A percentile compares a stretch with the other conserved stretches of the same genome.
These are phyloP conservation scores for Corylus americana DNA, from an alignment of 306 rosid genomes.

Conservation along the genomic window DNA sequence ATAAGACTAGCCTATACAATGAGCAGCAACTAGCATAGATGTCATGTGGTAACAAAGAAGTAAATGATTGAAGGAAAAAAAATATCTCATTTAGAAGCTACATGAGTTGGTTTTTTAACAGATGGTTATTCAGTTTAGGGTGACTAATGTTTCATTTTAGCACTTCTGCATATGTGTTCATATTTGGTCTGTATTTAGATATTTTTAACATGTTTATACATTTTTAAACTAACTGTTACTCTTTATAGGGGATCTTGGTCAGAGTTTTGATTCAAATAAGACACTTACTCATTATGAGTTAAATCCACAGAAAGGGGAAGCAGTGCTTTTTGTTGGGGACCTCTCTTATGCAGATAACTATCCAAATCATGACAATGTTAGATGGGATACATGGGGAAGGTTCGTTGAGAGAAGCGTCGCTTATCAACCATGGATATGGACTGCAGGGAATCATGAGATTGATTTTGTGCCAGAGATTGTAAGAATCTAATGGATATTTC, in stretches of 20 bases:
- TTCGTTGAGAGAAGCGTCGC: constrained; percentile 79
- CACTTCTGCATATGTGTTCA: neutral
- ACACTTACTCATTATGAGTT: constrained; percentile 76
- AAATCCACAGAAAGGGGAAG: constrained; percentile 60
- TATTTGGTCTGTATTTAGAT: neutral
- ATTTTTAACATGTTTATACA: neutral
- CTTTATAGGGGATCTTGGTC: constrained; percentile 85
- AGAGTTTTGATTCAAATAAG: constrained; percentile 73
- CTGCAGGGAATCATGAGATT: constrained; percentile 87
- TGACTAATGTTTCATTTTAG: neutral
- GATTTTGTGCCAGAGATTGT: constrained; percentile 76
- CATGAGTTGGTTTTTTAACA: neutral
- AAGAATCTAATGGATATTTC: constrained; percentile 22
- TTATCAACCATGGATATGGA: constrained; percentile 99
- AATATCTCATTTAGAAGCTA: neutral
- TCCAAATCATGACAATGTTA: constrained; percentile 64
- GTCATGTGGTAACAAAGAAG: neutral
- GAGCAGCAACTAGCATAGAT: neutral
- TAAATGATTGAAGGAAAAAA: neutral
- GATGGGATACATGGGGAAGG: constrained; percentile 96
- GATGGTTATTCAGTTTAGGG: neutral
- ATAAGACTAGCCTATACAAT: neutral
- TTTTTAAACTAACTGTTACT: constrained; percentile 6
- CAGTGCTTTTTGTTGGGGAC: constrained; percentile 78
- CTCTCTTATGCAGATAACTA: constrained; percentile 78